Conservation (phyloP, 306 rosid genomes). For the Cucumis sativus region DNA sequence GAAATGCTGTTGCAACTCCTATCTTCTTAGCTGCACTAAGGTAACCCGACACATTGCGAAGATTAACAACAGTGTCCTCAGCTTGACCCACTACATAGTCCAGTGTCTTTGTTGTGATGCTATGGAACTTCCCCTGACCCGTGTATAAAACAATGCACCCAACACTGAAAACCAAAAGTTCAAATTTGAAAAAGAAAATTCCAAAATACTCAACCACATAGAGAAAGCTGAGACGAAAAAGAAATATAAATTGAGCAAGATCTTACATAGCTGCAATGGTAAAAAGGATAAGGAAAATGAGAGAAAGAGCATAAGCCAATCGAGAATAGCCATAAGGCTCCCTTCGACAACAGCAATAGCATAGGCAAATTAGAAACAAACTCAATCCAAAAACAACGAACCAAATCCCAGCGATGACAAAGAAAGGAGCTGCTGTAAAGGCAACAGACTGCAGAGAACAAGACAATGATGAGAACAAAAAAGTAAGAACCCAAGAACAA, state of each 20-base stretch:
- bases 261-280: constrained; percentile 33
- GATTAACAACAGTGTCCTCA: constrained; percentile 30
- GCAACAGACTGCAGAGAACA: constrained; percentile 50
- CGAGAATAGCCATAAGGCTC: constrained; percentile 17
- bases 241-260: not conserved
- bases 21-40: constrained; percentile 57
- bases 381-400: constrained; percentile 25
- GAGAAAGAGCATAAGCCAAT: constrained; percentile 17
- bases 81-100: constrained; percentile 52
- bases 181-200: not conserved
- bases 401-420: constrained; percentile 48
- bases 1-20: constrained; percentile 38
- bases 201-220: not conserved
- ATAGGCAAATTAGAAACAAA: constrained; percentile 24
- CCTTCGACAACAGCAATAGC: constrained; percentile 15
- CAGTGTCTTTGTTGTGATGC: constrained; percentile 36
- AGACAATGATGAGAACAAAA: not conserved
- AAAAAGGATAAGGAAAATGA: constrained; percentile 22
- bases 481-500: not conserved
- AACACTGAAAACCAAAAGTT: constrained; percentile 6
- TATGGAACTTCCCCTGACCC: constrained; percentile 67
- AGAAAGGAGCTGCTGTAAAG: constrained; percentile 46
- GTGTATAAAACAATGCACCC: constrained; percentile 44
- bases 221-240: not conserved
- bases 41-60: constrained; percentile 41